A percentile compares a stretch with the other conserved stretches of the same genome.
These are phyloP conservation scores for Colletotrichum melonis DNA, from an alignment of 2,329 filamentous ascomycete species.

Conservation along the genomic window DNA sequence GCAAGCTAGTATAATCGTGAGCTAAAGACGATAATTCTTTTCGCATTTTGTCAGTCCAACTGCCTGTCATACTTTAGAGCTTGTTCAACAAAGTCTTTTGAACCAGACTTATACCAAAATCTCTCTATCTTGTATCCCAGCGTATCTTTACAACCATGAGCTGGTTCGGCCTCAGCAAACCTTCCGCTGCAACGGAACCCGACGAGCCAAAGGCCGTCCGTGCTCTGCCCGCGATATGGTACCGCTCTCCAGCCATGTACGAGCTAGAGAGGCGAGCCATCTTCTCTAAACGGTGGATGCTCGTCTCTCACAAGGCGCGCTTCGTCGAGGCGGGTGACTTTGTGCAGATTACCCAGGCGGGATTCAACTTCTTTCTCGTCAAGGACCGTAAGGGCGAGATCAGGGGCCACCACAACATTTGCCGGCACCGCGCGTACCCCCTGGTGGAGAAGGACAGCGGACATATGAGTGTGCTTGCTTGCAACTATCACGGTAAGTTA, in stretches of 20 bases:
- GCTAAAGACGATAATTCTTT: neutral
- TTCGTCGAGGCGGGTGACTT: constrained; percentile 35
- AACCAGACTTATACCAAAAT: neutral
- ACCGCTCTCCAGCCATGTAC: constrained; percentile 47
- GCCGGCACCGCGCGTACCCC: constrained; percentile 36
- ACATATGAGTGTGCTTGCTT: neutral
- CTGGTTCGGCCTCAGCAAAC: neutral
- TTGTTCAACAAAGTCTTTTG: neutral
- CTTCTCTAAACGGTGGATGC: constrained; percentile 49
- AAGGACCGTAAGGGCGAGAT: constrained; percentile 33
- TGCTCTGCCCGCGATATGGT: constrained; percentile 40
- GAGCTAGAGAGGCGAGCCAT: constrained; percentile 53
- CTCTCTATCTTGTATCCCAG: neutral
- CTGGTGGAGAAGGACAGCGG: constrained; percentile 36
- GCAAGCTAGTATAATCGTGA: neutral
- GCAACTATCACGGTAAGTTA: constrained; percentile 38
- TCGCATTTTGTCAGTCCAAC: neutral
- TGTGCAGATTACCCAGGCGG: constrained; percentile 32
- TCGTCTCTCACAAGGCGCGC: constrained; percentile 38
- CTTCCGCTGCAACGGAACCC: too few relatives aligned
- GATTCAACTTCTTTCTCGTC: constrained; percentile 36
- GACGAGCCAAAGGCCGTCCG: neutral
- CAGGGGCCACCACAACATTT: constrained; percentile 36
- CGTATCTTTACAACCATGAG: neutral
- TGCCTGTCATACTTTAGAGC: neutral